Percentiles rank a stretch among this genome's conserved stretches.
phyloP scores from a whole-genome alignment of 176 grass and related monocot species.

The Metroxylon sagu region DNA sequence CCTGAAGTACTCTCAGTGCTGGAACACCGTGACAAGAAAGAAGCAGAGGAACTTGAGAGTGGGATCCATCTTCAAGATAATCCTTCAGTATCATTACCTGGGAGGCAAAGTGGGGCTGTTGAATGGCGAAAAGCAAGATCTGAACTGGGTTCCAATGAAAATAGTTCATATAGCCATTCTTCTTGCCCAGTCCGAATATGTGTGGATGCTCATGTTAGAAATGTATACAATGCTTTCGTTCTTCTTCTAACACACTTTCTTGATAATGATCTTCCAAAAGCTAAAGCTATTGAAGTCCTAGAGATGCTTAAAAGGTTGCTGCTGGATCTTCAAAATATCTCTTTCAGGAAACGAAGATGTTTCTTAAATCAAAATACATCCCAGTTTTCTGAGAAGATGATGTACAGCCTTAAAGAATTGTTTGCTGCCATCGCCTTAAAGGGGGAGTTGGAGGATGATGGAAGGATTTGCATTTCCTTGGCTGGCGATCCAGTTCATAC shows the following conservation, averaged over 20 bases:
- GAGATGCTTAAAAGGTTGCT: conserved; percentile 39
- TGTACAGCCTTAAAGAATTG: conserved; percentile 45
- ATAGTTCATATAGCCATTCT: conserved; percentile 43
- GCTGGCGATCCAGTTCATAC: conserved; percentile 51
- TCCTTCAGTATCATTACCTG: conserved; percentile 54
- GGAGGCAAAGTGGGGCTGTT: conserved; percentile 88
- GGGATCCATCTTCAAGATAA: conserved; percentile 51
- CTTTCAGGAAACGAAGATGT: conserved; percentile 51
- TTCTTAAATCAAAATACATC: conserved; percentile 34
- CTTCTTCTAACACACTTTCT: conserved; percentile 34
- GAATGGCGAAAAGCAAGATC: conserved; percentile 81
- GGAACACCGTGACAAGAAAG: conserved; percentile 52
- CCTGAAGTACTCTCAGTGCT: conserved; percentile 32
- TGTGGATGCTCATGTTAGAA: conserved; percentile 88
- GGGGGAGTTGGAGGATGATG: conserved; percentile 40
- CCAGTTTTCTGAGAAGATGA: conserved; percentile 45
- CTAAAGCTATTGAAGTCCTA: conserved; percentile 38
- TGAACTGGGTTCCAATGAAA: conserved; percentile 50
- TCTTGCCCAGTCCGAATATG: conserved; percentile 71
- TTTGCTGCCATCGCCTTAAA: conserved; percentile 69
- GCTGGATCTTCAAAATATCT: conserved; percentile 37
- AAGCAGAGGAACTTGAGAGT: conserved; percentile 72
- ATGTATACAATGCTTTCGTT: conserved; percentile 62
- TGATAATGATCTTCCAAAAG: conserved; percentile 36
- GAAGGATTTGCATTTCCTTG: conserved; percentile 31